Base-by-base conservation (phyloP, 805 yeast genomes). In the Candida nemodendra region DNA sequence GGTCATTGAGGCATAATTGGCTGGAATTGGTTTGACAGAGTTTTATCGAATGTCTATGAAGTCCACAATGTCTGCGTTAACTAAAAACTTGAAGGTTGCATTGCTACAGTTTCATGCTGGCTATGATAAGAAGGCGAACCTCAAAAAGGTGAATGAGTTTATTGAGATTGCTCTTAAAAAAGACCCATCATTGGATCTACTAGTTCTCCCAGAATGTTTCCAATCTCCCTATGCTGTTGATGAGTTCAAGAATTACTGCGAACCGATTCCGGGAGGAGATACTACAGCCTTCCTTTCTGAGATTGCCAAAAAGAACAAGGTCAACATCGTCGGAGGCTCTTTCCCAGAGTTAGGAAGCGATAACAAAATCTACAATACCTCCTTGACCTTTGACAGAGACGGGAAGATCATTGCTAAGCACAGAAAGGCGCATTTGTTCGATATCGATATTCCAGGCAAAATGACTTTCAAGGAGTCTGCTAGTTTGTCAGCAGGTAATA, bases 161-260 rank as follows among this genome's bases (percentile, higher is more conserved):
- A 77, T 88, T 31, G 68, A 70, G 16, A 76, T 74, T 39, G 97
- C 98, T 1, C 44, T 81, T 28, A 32, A 39, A 9, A 58, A 68
- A 38, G 79, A 82, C 17, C 71, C 78, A 13, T 56, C 62, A 17
- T 76, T 80, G 6, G 84, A 90, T 52, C 68, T 91, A 28, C 76
- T 93, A 9, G 87, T 93, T 47, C 68, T 93, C 22, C 99, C 99
- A 7, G 98, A 93, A 65, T 89, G 96, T 66, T 91, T 90, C 76
- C 93, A 91, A 61, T 86, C 96, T 1, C 98, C 98, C 3, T 93
- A 93, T 57, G 78, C 95, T 0, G 95, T 88, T 19, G 76, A 77
- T 41, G 83, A 90, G 45, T 93, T 93, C 63, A 77, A 84, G 5
- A 80, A 86, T 42, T 91, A 93, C 58, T 90, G 96, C 3, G 99